Base-by-base conservation (phyloP, 2,329 filamentous ascomycete genomes). In the Aureobasidium namibiae region DNA sequence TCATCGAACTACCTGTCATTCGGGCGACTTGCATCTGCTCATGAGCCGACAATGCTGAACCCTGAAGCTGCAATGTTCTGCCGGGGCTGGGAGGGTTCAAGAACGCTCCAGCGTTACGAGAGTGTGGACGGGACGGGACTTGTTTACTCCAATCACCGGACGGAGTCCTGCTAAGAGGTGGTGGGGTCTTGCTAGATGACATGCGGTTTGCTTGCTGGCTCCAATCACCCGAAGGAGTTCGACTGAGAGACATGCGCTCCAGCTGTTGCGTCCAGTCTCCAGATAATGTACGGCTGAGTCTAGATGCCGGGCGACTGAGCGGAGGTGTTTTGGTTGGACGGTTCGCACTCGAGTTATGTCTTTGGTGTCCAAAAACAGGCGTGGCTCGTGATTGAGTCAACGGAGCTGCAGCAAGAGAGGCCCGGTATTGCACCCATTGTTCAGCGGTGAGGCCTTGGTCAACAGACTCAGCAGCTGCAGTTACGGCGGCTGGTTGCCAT, bases 1-100 rank as follows among this genome's bases (percentile, higher is more conserved):
- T 82, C 52, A 95, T 76, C 0, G 91, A 88, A 0, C 84, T 85
- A 1, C 89, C 88, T 0, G 90, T 95, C 65, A 90, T 79, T 38
- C 88, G 84, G 10, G 91, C 89, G n/a, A 95, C 82, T 65, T 95
- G 87, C 73, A 95, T 90, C 70, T 95, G 91, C 72, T 96, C 91
- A 16, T 88, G 84, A 18, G 91, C 91, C 21, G 89, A 91, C n/a
- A 96, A 78, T 60, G 86, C 82, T 0, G 76, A 74, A 9, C 81
- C 78, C 24, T 80, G 73, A 50, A 76, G 76, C 26, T 74, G 61
- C 21, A 65, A 29, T n/a, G 59, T 36, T 36, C 50, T 60, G 60
- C 50, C 61, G 0, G 62, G 58, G 48, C 63, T 61, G 70, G 33
- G 61, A 45, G 68, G 69, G 48, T 76, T 74, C 31, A 87, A 72